Conservation (phyloP, 192 early-diverging fungal species). For the Coemansia sp. region DNA sequence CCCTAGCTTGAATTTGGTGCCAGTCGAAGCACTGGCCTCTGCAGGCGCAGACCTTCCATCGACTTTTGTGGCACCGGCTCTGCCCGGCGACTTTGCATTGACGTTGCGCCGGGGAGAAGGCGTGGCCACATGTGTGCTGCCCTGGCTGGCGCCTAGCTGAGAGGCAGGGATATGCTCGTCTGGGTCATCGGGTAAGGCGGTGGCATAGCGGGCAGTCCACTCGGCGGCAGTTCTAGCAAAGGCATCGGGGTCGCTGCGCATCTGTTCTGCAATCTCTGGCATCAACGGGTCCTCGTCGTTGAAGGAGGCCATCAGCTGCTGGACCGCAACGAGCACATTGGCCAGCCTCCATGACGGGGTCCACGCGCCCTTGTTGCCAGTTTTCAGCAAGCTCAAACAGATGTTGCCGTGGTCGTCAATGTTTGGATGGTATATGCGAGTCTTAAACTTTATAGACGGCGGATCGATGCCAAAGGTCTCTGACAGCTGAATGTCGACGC, state of each 20-base stretch:
- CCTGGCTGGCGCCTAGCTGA: neutral
- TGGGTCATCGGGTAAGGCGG: slow-evolving; percentile 14
- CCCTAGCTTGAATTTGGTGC: slow-evolving; percentile 10
- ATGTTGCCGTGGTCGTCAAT: slow-evolving; percentile 80
- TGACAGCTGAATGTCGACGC: slow-evolving; percentile 58
- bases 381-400: slow-evolving; percentile 72
- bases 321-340: slow-evolving; percentile 64
- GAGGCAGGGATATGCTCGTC: slow-evolving; percentile 11
- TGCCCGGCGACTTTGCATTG: neutral
- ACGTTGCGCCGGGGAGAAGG: neutral
- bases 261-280: slow-evolving; percentile 59
- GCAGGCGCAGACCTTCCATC: neutral
- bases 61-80: no score
- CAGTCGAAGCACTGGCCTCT: neutral
- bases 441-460: slow-evolving; percentile 69
- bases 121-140: neutral
- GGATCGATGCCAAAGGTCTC: slow-evolving; percentile 73
- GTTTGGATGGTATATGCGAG: slow-evolving; percentile 82
- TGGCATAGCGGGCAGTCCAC: slow-evolving; percentile 41
- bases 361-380: slow-evolving; percentile 65
- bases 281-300: slow-evolving; percentile 79
- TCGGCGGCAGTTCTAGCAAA: slow-evolving; percentile 25
- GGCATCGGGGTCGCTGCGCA: slow-evolving; percentile 21
- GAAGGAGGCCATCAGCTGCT: slow-evolving; percentile 62
- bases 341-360: slow-evolving; percentile 67